Evolutionary conservation across 768 basidiomycete genomes (phyloP).

Genomic region (Baorangia bicolor): DNA sequence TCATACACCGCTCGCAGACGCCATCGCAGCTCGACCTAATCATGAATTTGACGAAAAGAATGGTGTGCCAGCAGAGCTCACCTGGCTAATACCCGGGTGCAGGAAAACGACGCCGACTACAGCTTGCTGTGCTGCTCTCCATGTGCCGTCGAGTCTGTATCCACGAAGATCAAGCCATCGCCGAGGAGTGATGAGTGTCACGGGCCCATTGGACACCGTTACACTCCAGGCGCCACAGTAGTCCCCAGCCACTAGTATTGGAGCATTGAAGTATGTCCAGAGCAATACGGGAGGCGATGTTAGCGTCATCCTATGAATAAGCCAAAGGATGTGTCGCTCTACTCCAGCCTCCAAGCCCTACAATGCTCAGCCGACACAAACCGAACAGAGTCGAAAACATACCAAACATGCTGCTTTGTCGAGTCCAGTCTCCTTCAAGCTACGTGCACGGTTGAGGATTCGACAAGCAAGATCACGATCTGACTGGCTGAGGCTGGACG

Average conservation of each 20-base stretch:
- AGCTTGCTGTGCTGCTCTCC: slow-evolving; percentile 71
- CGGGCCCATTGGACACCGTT: slow-evolving; percentile 43
- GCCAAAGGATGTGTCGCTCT: slow-evolving; percentile 27
- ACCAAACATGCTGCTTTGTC: slow-evolving; percentile 33
- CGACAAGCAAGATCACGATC: slow-evolving; percentile 20
- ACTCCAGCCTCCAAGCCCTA: slow-evolving; percentile 15
- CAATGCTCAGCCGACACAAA: slow-evolving; percentile 4
- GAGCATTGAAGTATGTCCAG: slow-evolving; percentile 63
- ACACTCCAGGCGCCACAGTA: slow-evolving; percentile 58
- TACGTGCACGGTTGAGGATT: slow-evolving; percentile 17
- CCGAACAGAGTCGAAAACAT: slow-evolving; percentile 13
- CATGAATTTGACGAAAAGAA: slow-evolving; percentile 8
- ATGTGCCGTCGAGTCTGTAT: slow-evolving; percentile 53
- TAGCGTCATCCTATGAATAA: slow-evolving; percentile 45
- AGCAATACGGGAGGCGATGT: slow-evolving; percentile 55
- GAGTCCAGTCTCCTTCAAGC: slow-evolving; percentile 26
- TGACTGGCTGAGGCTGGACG: slow-evolving; percentile 17
- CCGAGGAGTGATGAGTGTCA: slow-evolving; percentile 56
- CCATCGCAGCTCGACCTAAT: slow-evolving; percentile 69
- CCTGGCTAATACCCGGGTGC: slow-evolving; percentile 74
- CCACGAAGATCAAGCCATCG: slow-evolving; percentile 81
- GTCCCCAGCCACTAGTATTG: slow-evolving; percentile 56
- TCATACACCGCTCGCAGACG: slow-evolving; percentile 71
- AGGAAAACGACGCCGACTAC: slow-evolving; percentile 65
- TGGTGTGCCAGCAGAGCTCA: slow-evolving; percentile 30